phyloP scores from a whole-genome alignment of 2,329 filamentous ascomycete species.

The Sordariomycetes sp. region DNA sequence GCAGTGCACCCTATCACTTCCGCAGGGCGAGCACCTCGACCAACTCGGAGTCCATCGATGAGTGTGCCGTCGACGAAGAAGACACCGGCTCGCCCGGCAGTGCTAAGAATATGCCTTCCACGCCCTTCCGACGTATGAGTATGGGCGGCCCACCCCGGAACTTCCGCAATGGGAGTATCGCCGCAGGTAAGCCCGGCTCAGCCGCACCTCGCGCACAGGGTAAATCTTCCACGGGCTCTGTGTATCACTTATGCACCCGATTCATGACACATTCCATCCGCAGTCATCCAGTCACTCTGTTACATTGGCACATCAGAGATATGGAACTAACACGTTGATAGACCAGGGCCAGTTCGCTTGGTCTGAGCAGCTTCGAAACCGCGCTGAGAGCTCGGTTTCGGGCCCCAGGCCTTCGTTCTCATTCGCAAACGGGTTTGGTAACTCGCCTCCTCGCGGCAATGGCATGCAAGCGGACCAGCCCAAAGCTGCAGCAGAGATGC shows the following conservation, averaged over 20 bases:
- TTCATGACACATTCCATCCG: not conserved
- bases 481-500: constrained; percentile 59
- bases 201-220: constrained; percentile 25
- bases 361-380: constrained; percentile 88
- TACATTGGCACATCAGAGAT: not conserved
- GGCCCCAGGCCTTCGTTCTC: constrained; percentile 48
- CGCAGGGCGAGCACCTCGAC: constrained; percentile 63
- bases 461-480: constrained; percentile 43
- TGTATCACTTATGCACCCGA: not conserved
- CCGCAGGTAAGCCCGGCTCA: constrained; percentile 46
- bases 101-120: constrained; percentile 49
- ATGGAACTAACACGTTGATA: constrained; percentile 25
- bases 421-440: constrained; percentile 33
- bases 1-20: constrained; percentile 35
- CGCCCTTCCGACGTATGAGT: constrained; percentile 80
- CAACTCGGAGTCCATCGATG: constrained; percentile 52
- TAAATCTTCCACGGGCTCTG: not conserved
- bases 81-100: constrained; percentile 35
- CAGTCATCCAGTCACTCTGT: not conserved
- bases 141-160: constrained; percentile 66
- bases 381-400: constrained; percentile 70
- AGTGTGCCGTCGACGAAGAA: constrained; percentile 63
- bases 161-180: constrained; percentile 44
- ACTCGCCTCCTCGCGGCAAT: constrained; percentile 30
- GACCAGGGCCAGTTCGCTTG: constrained; percentile 88